phyloP scores from a whole-genome alignment of 805 yeast species.

The Metschnikowia similis region DNA sequence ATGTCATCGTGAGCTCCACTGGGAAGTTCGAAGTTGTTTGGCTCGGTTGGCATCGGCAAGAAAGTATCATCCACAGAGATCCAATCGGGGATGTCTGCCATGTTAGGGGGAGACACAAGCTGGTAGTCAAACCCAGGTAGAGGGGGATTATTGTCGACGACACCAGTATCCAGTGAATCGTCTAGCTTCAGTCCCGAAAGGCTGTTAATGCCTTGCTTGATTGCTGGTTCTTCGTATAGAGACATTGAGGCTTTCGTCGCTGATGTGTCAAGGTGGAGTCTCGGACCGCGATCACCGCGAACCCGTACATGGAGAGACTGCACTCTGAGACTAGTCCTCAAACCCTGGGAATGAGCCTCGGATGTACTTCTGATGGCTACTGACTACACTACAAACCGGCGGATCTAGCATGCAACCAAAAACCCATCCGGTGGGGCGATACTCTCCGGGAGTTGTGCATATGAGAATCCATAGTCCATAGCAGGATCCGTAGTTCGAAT shows the following conservation, averaged over 20 bases:
- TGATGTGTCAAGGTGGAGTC: not conserved
- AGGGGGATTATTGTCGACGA: not conserved
- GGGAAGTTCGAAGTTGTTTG: not conserved
- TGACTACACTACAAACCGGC: no score
- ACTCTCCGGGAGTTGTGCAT: no score
- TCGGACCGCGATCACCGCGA: not conserved
- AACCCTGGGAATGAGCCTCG: no score
- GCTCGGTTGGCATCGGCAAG: not conserved
- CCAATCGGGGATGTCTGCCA: conserved; percentile 4
- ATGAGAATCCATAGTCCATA: no score
- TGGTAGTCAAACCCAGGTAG: conserved; percentile 2
- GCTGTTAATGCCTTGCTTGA: not conserved
- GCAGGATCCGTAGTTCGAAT: no score
- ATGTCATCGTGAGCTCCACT: not conserved
- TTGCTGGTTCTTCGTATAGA: not conserved
- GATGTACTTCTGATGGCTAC: no score
- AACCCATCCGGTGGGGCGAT: no score
- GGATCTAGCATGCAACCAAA: no score
- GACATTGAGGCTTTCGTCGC: not conserved
- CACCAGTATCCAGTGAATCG: not conserved
- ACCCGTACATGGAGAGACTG: not conserved
- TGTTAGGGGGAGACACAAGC: conserved; percentile 4
- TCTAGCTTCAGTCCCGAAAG: not conserved
- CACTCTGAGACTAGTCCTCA: not conserved
- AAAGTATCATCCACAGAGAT: not conserved